Evolutionary conservation across 805 yeast species (phyloP).

Genomic region (Kodamaea kaohsiungensis): DNA sequence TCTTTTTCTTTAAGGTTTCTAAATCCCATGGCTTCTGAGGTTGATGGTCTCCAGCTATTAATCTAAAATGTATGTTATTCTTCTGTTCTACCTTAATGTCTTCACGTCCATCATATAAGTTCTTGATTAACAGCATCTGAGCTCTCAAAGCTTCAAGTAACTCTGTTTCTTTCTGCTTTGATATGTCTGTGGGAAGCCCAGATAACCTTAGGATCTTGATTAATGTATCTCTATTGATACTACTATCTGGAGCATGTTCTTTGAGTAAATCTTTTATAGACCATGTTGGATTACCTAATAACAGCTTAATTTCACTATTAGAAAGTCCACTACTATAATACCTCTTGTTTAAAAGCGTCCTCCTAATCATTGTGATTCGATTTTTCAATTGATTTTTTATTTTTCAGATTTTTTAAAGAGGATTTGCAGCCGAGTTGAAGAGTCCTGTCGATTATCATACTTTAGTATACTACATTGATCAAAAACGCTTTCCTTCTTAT

Average conservation of each 20-base stretch:
- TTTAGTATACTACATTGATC: too few species aligned
- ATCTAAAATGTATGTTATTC: constrained; percentile 33
- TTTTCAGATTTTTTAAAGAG: neutral
- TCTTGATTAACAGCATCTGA: constrained; percentile 53
- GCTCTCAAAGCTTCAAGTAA: constrained; percentile 39
- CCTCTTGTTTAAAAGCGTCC: neutral
- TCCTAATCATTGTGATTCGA: neutral
- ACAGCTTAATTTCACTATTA: neutral
- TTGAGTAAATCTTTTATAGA: constrained; percentile 12
- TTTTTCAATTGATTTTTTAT: neutral
- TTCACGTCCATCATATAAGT: constrained; percentile 34
- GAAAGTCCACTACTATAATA: constrained; percentile 5
- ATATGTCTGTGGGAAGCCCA: constrained; percentile 42
- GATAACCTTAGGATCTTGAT: constrained; percentile 46
- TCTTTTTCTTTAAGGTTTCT: constrained; percentile 11
- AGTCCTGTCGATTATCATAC: too few species aligned
- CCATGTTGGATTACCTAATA: constrained; percentile 16
- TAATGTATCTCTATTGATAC: constrained; percentile 18
- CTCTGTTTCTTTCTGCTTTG: constrained; percentile 25
- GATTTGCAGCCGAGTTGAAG: too few species aligned
- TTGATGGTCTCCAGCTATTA: constrained; percentile 35
- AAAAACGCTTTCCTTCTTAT: neutral
- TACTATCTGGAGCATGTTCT: neutral
- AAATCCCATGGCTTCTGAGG: constrained; percentile 26
- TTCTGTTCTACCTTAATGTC: constrained; percentile 11